Conservation (phyloP, 805 yeast species). For the Kodamaea lidongshanica region DNA sequence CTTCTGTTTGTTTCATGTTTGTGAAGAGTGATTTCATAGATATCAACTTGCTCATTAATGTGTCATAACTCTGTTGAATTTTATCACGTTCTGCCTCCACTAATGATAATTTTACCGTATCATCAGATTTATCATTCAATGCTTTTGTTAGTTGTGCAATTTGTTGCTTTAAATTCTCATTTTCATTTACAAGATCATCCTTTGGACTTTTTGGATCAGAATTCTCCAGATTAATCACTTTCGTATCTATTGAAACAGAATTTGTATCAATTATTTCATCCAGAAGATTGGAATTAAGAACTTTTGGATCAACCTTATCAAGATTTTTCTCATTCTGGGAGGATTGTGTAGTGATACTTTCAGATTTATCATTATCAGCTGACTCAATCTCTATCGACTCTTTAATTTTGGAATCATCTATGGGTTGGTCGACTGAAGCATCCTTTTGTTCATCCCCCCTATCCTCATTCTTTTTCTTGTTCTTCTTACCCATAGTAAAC, state of each 20-base stretch:
- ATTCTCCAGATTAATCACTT: no score
- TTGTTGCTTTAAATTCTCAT: background rate
- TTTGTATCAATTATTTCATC: no score
- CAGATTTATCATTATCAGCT: constrained; percentile 7
- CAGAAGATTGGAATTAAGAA: no score
- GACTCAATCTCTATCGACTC: constrained; percentile 2
- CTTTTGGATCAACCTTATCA: no score
- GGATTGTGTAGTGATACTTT: constrained; percentile 9
- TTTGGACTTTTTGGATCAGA: no score
- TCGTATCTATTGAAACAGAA: no score
- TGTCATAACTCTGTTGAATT: constrained; percentile 54
- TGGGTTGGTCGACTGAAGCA: constrained; percentile 1
- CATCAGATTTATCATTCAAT: constrained; percentile 4
- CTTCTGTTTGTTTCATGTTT: constrained; percentile 68
- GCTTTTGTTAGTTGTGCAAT: background rate
- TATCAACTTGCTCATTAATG: constrained; percentile 54
- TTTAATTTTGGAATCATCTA: constrained; percentile 1
- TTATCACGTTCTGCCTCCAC: constrained; percentile 45
- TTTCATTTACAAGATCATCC: no score
- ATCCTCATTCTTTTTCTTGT: constrained; percentile 1
- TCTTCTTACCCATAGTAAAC: constrained; percentile 2
- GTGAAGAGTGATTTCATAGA: constrained; percentile 67
- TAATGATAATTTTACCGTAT: constrained; percentile 9
- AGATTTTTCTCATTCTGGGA: no score
- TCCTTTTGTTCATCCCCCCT: constrained; percentile 1